Evolutionary conservation across 805 yeast species (phyloP), one percentile per base, ranked within the genome.

Genomic region (Jamesozyma jinghongensis): DNA sequence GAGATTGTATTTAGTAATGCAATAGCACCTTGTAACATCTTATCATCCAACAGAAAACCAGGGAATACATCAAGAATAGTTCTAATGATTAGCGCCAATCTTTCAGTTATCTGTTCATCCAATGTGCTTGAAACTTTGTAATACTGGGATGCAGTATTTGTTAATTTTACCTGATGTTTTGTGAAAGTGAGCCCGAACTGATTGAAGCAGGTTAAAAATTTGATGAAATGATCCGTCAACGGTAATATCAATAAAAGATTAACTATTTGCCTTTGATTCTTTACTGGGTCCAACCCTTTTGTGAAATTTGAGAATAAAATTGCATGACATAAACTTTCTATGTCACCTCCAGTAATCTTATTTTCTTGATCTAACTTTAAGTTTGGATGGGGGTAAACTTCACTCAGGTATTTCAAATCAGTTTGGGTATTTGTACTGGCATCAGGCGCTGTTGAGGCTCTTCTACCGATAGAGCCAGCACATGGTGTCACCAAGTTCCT

Each of bases 271-370:
- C 48, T 43, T 22, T 50, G 48, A 32, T 36, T 26, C 13, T 40
- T 33, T 11, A 16, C 19, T 14, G 41, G 28, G 14, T 36, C 37
- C 8, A 25, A 17, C 10, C 32, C 33, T 5, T 27, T 33, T 12
- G 40, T 26, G 11, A 20, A 18, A 5, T 42, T 27, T 14, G 33
- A 40, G 57, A 79, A 79, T 13, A 86, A 57, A 19, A 85, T 65
- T 3, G 83, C 73, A 61, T 88, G 97, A 41, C 88, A 75, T 29
- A 87, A 68, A 35, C 87, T 74, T 57, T 87, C 96, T 10, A 75
- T 53, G 0, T 85, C 57, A 16, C 85, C 85, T 18, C 73, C 68
- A 6, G 69, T 47, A 17, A 72, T 63, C 16, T 72, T 71, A 17
- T 73, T 70, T 3, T 63, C 56, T 14, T 59, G 56, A 52, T 80